Base-by-base conservation (phyloP, 1,139 yeast species). In the Starmera stellimalicola region DNA sequence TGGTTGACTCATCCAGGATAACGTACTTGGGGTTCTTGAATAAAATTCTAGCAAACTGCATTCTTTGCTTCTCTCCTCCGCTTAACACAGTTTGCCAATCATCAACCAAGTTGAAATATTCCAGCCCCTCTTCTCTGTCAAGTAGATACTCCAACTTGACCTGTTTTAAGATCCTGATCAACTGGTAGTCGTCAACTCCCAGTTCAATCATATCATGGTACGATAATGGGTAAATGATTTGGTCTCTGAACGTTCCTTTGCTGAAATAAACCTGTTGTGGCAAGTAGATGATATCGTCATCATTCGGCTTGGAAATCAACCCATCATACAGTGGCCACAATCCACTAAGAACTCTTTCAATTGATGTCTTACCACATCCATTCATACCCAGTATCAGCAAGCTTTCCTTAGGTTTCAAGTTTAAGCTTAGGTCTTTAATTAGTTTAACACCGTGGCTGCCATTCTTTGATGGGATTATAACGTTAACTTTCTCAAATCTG, bases 1-100 rank as follows among this genome's bases (percentile, higher is more conserved):
- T 83, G 9, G 96, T 88, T 23, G 94, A 84, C 57, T 88, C 96
- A 58, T 88, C 97, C 43, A 88, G 68, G 6, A 88, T 75, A 3
- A 88, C 91, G 57, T 83, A 82, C 52, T 71, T 70, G 29, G 95
- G 95, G 35, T 70, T 69, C 55, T 82, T 83, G 61, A 81, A 85
- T 46, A 88, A 64, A 6, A 88, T 73, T 47, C 96, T 68, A 1
- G 96, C 96, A 63, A 88, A 82, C 58, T 87, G 78, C 54, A 87
- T 71, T 50, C 95, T 73, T 62, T 88, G 97, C 60, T 85, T 81
- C 55, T 88, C 97, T 35, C 97, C 97, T 14, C 97, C 97, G 57
- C 94, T 80, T 46, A 88, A 70, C 14, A 88, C 84, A 53, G 82
- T 94, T 51, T 79, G 79, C 97, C 97, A 88, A 46, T 79, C 87